Evolutionary conservation across 116 monocot genomes (phyloP).

Genomic region (Papilionanthe hybrid): DNA sequence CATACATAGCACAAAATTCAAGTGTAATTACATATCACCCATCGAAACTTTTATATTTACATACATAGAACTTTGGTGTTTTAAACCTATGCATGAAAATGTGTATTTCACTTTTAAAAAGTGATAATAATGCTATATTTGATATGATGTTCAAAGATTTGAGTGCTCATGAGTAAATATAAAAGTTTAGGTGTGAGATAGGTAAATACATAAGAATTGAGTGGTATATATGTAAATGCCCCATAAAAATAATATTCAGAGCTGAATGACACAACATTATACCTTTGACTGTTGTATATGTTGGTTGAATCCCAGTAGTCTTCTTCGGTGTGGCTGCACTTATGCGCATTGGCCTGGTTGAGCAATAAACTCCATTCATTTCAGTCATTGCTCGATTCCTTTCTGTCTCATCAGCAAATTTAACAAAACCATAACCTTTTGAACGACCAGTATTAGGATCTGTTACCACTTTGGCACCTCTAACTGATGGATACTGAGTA

Average conservation of each 20-base stretch:
- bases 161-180: too few species aligned
- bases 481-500: constrained; percentile 68
- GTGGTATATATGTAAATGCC: too few species aligned
- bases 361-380: constrained; percentile 92
- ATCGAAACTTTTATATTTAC: too few species aligned
- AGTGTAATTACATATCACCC: too few species aligned
- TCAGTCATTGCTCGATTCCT: constrained; percentile 88
- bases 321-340: constrained; percentile 86
- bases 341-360: constrained; percentile 84
- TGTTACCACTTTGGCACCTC: constrained; percentile 88
- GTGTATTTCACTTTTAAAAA: too few species aligned
- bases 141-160: too few species aligned
- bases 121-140: too few species aligned
- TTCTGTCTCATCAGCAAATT: constrained; percentile 81
- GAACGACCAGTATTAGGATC: constrained; percentile 83
- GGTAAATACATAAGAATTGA: too few species aligned
- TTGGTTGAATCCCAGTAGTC: constrained; percentile 47
- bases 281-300: constrained; percentile 50
- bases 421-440: constrained; percentile 95
- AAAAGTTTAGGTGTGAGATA: too few species aligned
- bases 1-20: too few species aligned
- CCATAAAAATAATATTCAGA: not conserved
- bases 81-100: too few species aligned
- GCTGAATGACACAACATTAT: not conserved
- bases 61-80: too few species aligned